Evolutionary conservation across 257 asterid species (phyloP).

Genomic region (Przewalskia tangutica): DNA sequence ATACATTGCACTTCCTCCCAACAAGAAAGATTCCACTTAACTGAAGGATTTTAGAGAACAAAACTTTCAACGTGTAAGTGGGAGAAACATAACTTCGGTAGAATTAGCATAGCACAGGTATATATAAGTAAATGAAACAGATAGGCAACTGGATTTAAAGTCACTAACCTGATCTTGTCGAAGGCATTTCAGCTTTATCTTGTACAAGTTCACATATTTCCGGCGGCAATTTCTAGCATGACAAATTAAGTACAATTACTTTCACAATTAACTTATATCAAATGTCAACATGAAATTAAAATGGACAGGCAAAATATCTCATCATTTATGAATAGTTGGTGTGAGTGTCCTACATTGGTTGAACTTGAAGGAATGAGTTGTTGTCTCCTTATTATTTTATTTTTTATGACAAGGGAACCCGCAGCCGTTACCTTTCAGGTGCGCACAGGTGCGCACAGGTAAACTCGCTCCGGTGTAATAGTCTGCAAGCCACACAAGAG

Average conservation of each 20-base stretch:
- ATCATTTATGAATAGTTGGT: neutral
- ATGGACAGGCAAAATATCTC: neutral
- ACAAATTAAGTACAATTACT: slow-evolving; percentile 4
- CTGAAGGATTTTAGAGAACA: no score
- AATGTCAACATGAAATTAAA: neutral
- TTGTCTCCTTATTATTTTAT: no score
- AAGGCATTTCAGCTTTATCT: slow-evolving; percentile 75
- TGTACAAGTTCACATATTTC: slow-evolving; percentile 73
- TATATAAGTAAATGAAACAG: neutral
- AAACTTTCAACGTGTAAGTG: no score
- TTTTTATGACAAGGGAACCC: no score
- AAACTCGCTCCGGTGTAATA: no score
- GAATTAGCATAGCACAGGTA: neutral
- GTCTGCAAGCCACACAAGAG: no score
- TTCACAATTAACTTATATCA: slow-evolving; percentile 6
- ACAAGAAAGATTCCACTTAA: no score
- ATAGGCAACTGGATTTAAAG: slow-evolving; percentile 7
- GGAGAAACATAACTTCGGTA: neutral
- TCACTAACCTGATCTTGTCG: slow-evolving; percentile 66
- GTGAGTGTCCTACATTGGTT: neutral
- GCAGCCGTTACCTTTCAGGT: no score
- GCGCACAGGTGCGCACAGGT: no score
- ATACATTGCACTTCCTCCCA: no score
- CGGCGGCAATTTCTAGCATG: slow-evolving; percentile 61
- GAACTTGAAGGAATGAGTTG: neutral